phyloP scores from a whole-genome alignment of 257 asterid species.

The Penstemon davidsonii region DNA sequence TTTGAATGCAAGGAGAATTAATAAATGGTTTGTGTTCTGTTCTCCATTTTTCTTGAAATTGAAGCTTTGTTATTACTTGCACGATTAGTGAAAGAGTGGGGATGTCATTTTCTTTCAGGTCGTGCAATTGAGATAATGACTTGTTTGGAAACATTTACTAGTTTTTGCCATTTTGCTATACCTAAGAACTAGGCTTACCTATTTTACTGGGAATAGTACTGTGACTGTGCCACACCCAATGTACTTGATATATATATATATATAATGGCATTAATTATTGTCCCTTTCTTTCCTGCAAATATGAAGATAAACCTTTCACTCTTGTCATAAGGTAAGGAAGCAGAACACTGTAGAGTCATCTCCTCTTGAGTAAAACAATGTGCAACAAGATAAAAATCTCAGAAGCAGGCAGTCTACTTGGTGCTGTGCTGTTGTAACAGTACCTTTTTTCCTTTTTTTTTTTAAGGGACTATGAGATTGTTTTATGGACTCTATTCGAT shows the following conservation, averaged over 20 bases:
- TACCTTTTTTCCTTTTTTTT: too few species aligned
- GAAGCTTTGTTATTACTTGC: slow-evolving; percentile 27
- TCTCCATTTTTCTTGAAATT: neutral
- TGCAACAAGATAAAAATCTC: neutral
- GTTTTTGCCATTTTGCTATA: slow-evolving; percentile 25
- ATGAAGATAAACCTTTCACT: neutral
- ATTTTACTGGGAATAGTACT: neutral
- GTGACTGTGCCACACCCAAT: neutral
- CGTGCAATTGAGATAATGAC: slow-evolving; percentile 30
- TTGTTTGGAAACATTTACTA: slow-evolving; percentile 16
- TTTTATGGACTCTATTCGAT: too few species aligned
- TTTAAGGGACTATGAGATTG: too few species aligned
- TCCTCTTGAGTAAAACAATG: neutral
- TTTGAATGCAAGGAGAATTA: neutral
- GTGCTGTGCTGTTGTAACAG: too few species aligned
- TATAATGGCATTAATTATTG: slow-evolving; percentile 4
- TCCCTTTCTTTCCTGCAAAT: slow-evolving; percentile 5
- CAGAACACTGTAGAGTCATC: slow-evolving; percentile 1
- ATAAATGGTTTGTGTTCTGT: slow-evolving; percentile 4
- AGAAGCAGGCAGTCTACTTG: too few species aligned
- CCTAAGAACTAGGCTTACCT: neutral
- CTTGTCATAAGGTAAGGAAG: slow-evolving; percentile 11
- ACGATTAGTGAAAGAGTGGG: slow-evolving; percentile 28
- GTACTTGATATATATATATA: neutral
- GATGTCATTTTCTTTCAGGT: slow-evolving; percentile 34